Conservation (phyloP, 2,329 filamentous ascomycete genomes). For the Clarireedia monteithiana region DNA sequence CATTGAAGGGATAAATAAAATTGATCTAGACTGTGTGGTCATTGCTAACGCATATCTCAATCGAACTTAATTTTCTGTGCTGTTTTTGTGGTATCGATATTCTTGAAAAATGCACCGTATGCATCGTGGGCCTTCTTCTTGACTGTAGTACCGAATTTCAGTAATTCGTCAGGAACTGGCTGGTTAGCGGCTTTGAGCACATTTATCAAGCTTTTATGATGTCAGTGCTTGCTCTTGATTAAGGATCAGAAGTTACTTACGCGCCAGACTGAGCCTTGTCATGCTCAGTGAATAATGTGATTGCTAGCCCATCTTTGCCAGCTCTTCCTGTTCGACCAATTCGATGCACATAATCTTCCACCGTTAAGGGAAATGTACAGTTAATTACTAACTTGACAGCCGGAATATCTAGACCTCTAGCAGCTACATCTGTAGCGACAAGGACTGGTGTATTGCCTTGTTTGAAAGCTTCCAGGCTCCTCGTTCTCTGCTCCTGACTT, state of each 20-base stretch:
- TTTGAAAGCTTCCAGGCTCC: conserved; percentile 88
- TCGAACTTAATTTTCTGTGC: conserved; percentile 93
- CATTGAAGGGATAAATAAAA: conserved; percentile 31
- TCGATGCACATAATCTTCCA: conserved; percentile 95
- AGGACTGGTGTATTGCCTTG: conserved; percentile 71
- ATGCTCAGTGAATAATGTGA: conserved; percentile 90
- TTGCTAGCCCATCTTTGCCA: conserved; percentile 78
- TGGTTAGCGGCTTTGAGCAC: conserved; percentile 92
- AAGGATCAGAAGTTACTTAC: conserved; percentile 44
- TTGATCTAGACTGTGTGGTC: no score
- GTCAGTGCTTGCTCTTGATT: no score
- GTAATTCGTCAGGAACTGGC: conserved; percentile 76
- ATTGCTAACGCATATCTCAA: conserved; percentile 24
- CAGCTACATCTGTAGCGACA: conserved; percentile 93
- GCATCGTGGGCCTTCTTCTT: conserved; percentile 98
- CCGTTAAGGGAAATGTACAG: conserved; percentile 70
- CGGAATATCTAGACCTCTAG: conserved; percentile 88
- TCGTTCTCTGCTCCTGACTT: conserved; percentile 79
- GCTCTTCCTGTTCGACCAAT: conserved; percentile 94
- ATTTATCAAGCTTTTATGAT: conserved; percentile 65
- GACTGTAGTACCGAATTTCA: conserved; percentile 96
- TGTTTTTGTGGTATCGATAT: conserved; percentile 74
- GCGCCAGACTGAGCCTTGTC: conserved; percentile 88
- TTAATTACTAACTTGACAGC: conserved; percentile 94
- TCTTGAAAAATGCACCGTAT: conserved; percentile 94